These are phyloP conservation scores for Ceratobasidium sp. DNA, from an alignment of 1,284 basidiomycete genomes.

Conservation along the genomic window DNA sequence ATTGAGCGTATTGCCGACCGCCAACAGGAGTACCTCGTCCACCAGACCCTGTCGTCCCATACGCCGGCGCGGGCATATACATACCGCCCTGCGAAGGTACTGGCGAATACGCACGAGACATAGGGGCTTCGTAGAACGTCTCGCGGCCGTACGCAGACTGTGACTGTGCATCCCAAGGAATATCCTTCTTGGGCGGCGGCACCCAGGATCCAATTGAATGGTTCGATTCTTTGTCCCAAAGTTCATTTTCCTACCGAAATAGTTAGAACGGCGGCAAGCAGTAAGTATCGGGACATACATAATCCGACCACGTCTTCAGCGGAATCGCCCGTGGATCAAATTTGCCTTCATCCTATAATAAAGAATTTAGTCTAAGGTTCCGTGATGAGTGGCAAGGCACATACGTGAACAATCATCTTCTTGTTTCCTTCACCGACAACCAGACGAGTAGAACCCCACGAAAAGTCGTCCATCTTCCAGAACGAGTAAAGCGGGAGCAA, in stretches of 20 bases:
- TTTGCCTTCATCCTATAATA: conserved; percentile 89
- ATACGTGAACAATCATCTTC: conserved; percentile 91
- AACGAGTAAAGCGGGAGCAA: conserved; percentile 95
- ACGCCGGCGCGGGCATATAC: conserved; percentile 37
- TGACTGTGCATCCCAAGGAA: conserved; percentile 74
- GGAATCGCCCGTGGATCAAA: conserved; percentile 93
- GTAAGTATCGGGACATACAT: conserved; percentile 58
- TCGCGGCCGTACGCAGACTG: conserved; percentile 82
- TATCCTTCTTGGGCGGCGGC: conserved; percentile 71
- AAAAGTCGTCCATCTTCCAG: conserved; percentile 99
- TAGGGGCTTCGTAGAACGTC: conserved; percentile 70
- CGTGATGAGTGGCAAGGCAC: conserved; percentile 47
- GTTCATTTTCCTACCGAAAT: conserved; percentile 79
- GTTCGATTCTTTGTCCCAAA: conserved; percentile 96
- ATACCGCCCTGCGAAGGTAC: conserved; percentile 65
- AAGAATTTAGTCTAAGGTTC: conserved; percentile 28
- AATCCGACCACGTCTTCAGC: conserved; percentile 95
- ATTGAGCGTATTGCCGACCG: conserved; percentile 49
- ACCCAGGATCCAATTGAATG: conserved; percentile 88
- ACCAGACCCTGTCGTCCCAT: conserved; percentile 25
- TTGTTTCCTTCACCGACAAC: conserved; percentile 95
- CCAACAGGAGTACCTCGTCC: conserved; percentile 35
- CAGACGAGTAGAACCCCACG: conserved; percentile 94
- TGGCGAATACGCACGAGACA: conserved; percentile 66
- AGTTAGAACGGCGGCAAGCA: conserved; percentile 40